phyloP scores from a whole-genome alignment of 2,329 filamentous ascomycete species.

The Emergomyces africanus region DNA sequence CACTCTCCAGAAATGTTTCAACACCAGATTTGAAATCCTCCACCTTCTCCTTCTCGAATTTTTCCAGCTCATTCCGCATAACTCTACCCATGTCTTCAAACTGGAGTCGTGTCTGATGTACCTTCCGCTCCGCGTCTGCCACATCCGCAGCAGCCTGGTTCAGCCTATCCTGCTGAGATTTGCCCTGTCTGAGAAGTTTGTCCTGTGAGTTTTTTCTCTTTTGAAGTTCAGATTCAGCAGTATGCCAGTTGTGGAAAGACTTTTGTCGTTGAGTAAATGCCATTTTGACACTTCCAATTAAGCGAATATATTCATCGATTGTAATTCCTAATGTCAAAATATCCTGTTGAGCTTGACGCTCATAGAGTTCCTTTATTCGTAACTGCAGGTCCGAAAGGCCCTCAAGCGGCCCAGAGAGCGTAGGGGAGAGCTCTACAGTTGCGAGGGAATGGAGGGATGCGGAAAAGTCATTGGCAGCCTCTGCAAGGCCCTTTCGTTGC shows the following conservation, averaged over 20 bases:
- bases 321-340: conserved; percentile 93
- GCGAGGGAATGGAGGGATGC: conserved; percentile 85
- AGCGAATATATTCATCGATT: conserved; percentile 92
- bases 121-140: conserved; percentile 83
- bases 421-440: conserved; percentile 80
- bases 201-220: conserved; percentile 85
- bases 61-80: conserved; percentile 81
- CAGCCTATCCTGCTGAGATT: conserved; percentile 88
- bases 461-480: conserved; percentile 87
- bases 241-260: conserved; percentile 88
- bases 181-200: conserved; percentile 86
- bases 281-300: conserved; percentile 90
- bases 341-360: conserved; percentile 93
- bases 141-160: conserved; percentile 90
- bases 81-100: conserved; percentile 97
- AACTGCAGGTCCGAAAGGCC: conserved; percentile 87
- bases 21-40: conserved; percentile 98
- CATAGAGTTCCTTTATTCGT: conserved; percentile 88
- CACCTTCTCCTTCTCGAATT: conserved; percentile 94
- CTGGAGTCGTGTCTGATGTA: conserved; percentile 75
- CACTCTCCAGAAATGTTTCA: conserved; percentile 93
- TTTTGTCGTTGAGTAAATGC: conserved; percentile 90
- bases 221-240: conserved; percentile 75
- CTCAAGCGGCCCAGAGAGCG: conserved; percentile 77
- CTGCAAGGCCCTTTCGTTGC: conserved; percentile 85